Evolutionary conservation across 257 asterid species (phyloP).

Genomic region (Henckelia pumila): DNA sequence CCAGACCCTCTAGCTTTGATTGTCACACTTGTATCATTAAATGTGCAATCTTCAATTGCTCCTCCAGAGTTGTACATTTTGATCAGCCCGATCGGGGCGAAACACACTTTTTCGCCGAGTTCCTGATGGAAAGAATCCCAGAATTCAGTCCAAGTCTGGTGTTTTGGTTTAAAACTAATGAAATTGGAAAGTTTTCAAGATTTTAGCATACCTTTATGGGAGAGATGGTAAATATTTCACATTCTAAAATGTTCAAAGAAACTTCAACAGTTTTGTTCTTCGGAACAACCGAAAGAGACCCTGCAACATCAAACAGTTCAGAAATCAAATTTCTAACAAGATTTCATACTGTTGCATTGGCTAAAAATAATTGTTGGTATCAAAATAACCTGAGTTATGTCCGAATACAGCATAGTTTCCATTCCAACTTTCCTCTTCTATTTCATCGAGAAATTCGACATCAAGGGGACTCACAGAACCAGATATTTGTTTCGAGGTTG

Average conservation of each 20-base stretch:
- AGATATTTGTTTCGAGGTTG: slow-evolving; percentile 13
- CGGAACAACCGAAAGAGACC: slow-evolving; percentile 41
- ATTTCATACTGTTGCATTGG: background rate
- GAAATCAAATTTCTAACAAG: background rate
- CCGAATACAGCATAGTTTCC: slow-evolving; percentile 49
- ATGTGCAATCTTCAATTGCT: slow-evolving; percentile 39
- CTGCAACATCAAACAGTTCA: slow-evolving; percentile 25
- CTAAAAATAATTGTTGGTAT: background rate
- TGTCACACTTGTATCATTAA: slow-evolving; percentile 19
- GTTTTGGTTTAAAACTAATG: background rate
- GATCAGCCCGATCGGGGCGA: slow-evolving; percentile 54
- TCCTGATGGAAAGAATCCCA: slow-evolving; percentile 15
- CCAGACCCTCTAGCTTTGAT: slow-evolving; percentile 54
- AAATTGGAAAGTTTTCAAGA: background rate
- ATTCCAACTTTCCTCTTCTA: slow-evolving; percentile 47
- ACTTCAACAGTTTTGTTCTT: slow-evolving; percentile 33
- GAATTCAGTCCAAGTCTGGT: background rate
- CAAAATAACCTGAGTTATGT: slow-evolving; percentile 39
- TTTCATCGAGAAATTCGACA: slow-evolving; percentile 45
- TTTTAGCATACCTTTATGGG: slow-evolving; percentile 41
- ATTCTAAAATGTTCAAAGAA: slow-evolving; percentile 34
- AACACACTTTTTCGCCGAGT: slow-evolving; percentile 27
- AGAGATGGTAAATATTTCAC: slow-evolving; percentile 57
- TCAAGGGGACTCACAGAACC: slow-evolving; percentile 49
- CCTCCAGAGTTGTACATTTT: slow-evolving; percentile 65